Percentiles rank a stretch among this genome's conserved stretches.
phyloP scores from a whole-genome alignment of 257 asterid genomes.

The Solanum rostratum region DNA sequence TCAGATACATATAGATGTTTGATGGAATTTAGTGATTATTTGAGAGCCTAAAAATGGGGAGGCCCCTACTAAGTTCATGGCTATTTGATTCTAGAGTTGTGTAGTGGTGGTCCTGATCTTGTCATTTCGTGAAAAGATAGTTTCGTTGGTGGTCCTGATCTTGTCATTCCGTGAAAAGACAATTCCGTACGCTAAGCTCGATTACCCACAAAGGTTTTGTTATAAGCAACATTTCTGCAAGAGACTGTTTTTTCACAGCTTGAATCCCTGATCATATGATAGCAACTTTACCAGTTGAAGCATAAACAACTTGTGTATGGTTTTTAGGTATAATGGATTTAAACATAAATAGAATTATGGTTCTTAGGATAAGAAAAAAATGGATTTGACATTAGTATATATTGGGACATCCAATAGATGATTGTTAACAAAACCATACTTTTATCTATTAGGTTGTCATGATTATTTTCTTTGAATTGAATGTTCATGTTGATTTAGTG shows the following conservation, averaged over 20 bases:
- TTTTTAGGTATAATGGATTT: background rate
- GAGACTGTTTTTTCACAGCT: background rate
- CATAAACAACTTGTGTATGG: background rate
- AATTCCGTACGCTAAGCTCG: too few relatives aligned
- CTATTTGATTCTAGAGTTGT: background rate
- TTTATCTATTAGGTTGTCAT: background rate
- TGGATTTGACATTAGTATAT: background rate
- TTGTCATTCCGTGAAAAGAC: background rate
- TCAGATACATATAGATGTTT: background rate
- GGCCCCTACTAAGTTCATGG: background rate
- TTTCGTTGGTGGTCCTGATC: background rate
- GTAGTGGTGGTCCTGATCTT: background rate
- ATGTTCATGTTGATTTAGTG: background rate
- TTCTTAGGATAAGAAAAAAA: background rate
- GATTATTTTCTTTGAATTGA: background rate
- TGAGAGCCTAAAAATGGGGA: background rate
- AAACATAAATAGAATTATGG: background rate
- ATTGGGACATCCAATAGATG: background rate
- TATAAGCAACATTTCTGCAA: background rate
- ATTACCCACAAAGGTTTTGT: background rate
- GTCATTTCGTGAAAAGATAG: background rate
- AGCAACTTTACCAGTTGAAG: background rate
- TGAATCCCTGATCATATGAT: background rate
- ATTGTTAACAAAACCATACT: background rate
- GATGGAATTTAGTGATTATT: constrained; percentile 1